A percentile compares a stretch with the other conserved stretches of the same genome.
These are phyloP conservation scores for Zalerion maritima DNA, from an alignment of 495 filamentous ascomycete species.

Conservation along the genomic window DNA sequence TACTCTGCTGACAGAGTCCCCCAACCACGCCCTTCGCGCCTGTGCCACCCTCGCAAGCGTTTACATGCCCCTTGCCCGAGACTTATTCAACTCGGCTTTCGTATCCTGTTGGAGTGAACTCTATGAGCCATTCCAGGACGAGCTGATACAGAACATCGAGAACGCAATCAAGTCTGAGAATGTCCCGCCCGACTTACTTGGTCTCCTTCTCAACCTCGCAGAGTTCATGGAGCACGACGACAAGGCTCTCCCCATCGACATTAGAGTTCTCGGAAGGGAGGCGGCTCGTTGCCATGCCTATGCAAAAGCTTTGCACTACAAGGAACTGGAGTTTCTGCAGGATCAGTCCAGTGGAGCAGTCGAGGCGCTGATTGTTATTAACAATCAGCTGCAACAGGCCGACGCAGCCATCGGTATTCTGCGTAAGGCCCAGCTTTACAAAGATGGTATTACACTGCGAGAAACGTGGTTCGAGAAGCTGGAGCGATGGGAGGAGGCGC, in stretches of 20 bases:
- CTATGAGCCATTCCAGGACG: constrained; percentile 88
- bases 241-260: constrained; percentile 94
- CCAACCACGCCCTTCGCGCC: constrained; percentile 82
- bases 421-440: constrained; percentile 83
- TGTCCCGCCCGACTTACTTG: constrained; percentile 87
- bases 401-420: constrained; percentile 96
- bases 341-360: constrained; percentile 93
- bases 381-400: constrained; percentile 94
- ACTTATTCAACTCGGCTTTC: constrained; percentile 95
- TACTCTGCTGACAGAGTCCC: constrained; percentile 87
- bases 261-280: constrained; percentile 79
- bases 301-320: constrained; percentile 96
- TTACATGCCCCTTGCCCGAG: constrained; percentile 80
- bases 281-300: constrained; percentile 93
- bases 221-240: constrained; percentile 99
- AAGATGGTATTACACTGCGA: constrained; percentile 75
- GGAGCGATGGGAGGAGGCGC: constrained; percentile 95
- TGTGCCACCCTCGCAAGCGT: constrained; percentile 83
- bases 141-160: constrained; percentile 88
- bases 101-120: constrained; percentile 98
- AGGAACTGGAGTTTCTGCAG: constrained; percentile 94
- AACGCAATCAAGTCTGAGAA: constrained; percentile 83
- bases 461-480: constrained; percentile 99
- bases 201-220: constrained; percentile 86
- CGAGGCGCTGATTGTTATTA: constrained; percentile 94